Base-by-base conservation (phyloP, 257 asterid genomes). In the Nyctanthes arbortristis region DNA sequence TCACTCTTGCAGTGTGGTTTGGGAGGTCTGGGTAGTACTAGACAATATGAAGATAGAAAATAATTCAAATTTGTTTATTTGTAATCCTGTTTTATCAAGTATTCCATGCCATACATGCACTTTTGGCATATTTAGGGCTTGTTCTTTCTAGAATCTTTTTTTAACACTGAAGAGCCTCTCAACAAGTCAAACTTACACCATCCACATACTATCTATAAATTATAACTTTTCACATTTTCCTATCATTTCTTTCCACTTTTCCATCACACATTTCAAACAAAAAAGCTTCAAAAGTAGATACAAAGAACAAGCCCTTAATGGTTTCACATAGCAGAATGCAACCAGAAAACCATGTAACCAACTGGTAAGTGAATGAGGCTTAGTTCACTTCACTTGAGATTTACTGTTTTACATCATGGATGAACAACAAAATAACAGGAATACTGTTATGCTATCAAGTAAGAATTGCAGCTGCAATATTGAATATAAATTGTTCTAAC, bases 401-500 rank as follows among this genome's bases (percentile, higher is more conserved):
- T 4, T n/a, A 5, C 24, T n/a, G 2, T 45, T 40, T 45, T n/a
- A 45, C 25, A n/a, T 45, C 6, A 10, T 12, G 52, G 52, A 1
- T 14, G 25, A n/a, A 24, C 16, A 45, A 45, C n/a, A 45, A 20
- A 45, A n/a, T 0, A 5, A 45, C 24, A n/a, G 55, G 55, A 45
- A 45, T 45, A 45, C 55, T 4, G 4, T 45, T 16, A 24, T 45
- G 55, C 6, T 45, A 8, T n/a, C 10, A 16, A 45, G 25, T n/a
- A 16, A 45, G 55, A 45, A n/a, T 45, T 45, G 55, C 24, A 45
- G n/a, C 24, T 45, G n/a, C 3, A 10, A 45, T 3, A n/a, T 45
- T 45, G 55, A 1, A 40, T 54, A 31, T 36, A 43, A 16, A 25
- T 13, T 33, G 52, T 8, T 54, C 56, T 78, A 33, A 71, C 31